Evolutionary conservation across 2,329 filamentous ascomycete genomes (phyloP).

Genomic region (Ramichloridium luteum): DNA sequence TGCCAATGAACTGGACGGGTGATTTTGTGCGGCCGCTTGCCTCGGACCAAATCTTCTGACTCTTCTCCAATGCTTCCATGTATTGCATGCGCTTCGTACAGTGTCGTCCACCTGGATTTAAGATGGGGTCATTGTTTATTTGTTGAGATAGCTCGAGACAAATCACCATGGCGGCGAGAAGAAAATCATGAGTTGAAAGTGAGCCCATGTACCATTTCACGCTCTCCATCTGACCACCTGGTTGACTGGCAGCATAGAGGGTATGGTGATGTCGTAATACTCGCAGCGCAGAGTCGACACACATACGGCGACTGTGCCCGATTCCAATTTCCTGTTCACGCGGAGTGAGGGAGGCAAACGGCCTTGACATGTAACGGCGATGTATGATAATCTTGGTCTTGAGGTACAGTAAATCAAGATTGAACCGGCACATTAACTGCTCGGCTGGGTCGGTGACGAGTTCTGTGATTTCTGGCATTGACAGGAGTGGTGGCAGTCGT

Average conservation of each 20-base stretch:
- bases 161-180: conserved; percentile 38
- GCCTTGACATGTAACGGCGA: conserved; percentile 36
- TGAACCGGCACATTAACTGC: conserved; percentile 41
- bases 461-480: conserved; percentile 27
- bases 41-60: conserved; percentile 22
- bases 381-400: conserved; percentile 44
- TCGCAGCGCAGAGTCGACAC: conserved; percentile 36
- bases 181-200: conserved; percentile 35
- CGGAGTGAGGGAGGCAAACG: conserved; percentile 15
- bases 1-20: conserved; percentile 6
- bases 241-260: conserved; percentile 37
- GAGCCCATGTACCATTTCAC: conserved; percentile 37
- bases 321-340: conserved; percentile 24
- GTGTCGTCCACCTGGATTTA: conserved; percentile 6
- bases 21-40: conserved; percentile 7
- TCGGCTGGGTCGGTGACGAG: conserved; percentile 38
- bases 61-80: conserved; percentile 23
- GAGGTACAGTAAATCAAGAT: conserved; percentile 40
- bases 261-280: conserved; percentile 39
- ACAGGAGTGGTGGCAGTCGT: conserved; percentile 25
- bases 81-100: conserved; percentile 19
- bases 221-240: conserved; percentile 31
- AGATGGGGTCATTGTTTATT: conserved; percentile 10
- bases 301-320: conserved; percentile 27
- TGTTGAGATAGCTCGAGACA: conserved; percentile 32